A percentile compares a stretch with the other conserved stretches of the same genome.
Conservation (phyloP, 179 eudicot genomes). For the Carnegiea gigantea region DNA sequence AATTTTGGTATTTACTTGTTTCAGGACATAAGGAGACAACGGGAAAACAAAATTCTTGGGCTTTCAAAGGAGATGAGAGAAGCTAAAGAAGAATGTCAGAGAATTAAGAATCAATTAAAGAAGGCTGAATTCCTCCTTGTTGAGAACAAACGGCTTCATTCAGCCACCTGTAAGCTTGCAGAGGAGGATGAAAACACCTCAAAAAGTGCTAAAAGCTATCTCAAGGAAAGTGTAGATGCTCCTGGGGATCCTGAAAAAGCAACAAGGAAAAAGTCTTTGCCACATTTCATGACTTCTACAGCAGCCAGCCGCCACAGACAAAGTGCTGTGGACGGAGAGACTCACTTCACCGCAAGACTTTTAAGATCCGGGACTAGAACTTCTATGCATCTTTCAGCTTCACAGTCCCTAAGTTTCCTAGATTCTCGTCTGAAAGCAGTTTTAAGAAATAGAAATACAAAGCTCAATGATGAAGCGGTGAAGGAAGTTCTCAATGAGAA, state of each 20-base stretch:
- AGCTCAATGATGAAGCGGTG: conserved; percentile 27
- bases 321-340: conserved; percentile 38
- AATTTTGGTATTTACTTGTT: background rate
- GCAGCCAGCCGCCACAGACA: conserved; percentile 62
- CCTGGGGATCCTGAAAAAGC: conserved; percentile 39
- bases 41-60: conserved; percentile 47
- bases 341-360: conserved; percentile 35
- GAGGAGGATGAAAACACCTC: conserved; percentile 36
- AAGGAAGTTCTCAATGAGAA: conserved; percentile 32
- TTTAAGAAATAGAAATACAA: conserved; percentile 33
- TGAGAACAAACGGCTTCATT: conserved; percentile 45
- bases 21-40: conserved; percentile 53
- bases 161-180: conserved; percentile 16
- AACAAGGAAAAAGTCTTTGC: conserved; percentile 41
- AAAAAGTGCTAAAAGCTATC: conserved; percentile 26
- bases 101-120: conserved; percentile 36
- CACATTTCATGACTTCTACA: conserved; percentile 69
- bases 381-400: conserved; percentile 49
- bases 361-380: conserved; percentile 57
- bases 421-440: conserved; percentile 57
- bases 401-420: conserved; percentile 53
- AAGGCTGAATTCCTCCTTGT: conserved; percentile 45
- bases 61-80: conserved; percentile 46
- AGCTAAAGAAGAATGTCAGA: conserved; percentile 47
- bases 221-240: conserved; percentile 25